A percentile compares a stretch with the other conserved stretches of the same genome.
Evolutionary conservation across 1,139 yeast genomes (phyloP).

Genomic region (Yamadazyma spencermartinsiae): DNA sequence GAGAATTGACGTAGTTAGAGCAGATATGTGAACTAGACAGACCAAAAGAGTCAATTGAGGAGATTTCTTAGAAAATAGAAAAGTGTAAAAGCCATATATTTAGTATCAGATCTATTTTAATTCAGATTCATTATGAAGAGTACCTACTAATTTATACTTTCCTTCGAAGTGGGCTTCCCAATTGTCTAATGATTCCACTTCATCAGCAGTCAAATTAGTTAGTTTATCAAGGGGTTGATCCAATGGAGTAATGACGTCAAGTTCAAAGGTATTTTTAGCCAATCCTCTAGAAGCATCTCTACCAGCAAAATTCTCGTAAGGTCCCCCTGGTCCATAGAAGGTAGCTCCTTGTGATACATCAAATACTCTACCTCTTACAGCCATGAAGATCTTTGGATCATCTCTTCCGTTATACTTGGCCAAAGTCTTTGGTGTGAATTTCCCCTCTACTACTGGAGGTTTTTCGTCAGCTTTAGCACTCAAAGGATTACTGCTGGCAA

Average conservation of each 20-base stretch:
- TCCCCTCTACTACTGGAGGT: slow-evolving; percentile 72
- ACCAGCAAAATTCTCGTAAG: slow-evolving; percentile 94
- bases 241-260: slow-evolving; percentile 53
- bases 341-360: slow-evolving; percentile 81
- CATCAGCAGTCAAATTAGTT: slow-evolving; percentile 60
- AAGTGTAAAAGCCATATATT: slow-evolving; percentile 1
- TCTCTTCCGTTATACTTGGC: slow-evolving; percentile 79
- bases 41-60: no score
- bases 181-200: slow-evolving; percentile 65
- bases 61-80: neutral
- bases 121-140: slow-evolving; percentile 11
- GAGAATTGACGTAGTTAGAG: no score
- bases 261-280: slow-evolving; percentile 86
- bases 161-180: slow-evolving; percentile 86
- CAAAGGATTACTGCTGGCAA: slow-evolving; percentile 15
- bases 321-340: slow-evolving; percentile 97
- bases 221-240: slow-evolving; percentile 75
- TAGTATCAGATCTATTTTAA: neutral
- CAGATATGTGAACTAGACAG: no score
- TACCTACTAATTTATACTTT: slow-evolving; percentile 73
- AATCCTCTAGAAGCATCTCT: slow-evolving; percentile 95
- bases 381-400: slow-evolving; percentile 75
- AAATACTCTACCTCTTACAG: slow-evolving; percentile 80
- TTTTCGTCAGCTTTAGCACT: slow-evolving; percentile 17
- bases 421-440: slow-evolving; percentile 75